phyloP scores from a whole-genome alignment of 2,329 filamentous ascomycete species.

The Lecanicillium sp. region DNA sequence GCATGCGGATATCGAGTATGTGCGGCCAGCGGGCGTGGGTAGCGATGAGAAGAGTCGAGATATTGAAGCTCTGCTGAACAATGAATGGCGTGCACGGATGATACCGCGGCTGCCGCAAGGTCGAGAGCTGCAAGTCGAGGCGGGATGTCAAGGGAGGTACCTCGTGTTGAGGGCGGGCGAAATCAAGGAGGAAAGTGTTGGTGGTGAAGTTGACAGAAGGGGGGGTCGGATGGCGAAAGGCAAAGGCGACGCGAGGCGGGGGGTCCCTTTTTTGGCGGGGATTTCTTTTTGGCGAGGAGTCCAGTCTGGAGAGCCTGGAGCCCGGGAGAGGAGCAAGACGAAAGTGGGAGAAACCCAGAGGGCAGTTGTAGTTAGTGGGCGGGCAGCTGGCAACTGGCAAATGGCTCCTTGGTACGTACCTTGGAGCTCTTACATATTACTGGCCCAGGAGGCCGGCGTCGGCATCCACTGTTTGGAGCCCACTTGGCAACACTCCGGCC shows the following conservation, averaged over 20 bases:
- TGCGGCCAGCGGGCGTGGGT: neutral
- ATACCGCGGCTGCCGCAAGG: constrained; percentile 2
- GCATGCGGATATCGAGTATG: neutral
- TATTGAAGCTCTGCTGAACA: neutral
- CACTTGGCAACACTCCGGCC: no score
- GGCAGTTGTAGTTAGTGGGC: no score
- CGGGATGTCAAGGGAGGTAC: neutral
- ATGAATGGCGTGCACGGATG: constrained; percentile 6
- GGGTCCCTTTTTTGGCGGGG: neutral
- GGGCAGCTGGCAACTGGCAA: neutral
- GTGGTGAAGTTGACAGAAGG: neutral
- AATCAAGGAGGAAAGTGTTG: neutral
- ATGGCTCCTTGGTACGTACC: neutral
- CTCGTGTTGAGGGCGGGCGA: neutral
- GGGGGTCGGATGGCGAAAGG: neutral
- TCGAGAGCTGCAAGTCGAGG: neutral
- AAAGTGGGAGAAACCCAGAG: neutral
- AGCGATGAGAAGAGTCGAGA: neutral
- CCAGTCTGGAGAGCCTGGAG: neutral
- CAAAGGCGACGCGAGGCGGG: neutral
- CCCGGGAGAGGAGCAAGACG: neutral
- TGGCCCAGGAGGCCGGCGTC: no score
- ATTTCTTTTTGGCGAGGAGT: constrained; percentile 1
- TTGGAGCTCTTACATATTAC: neutral
- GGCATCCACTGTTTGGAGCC: no score